phyloP scores from a whole-genome alignment of 768 basidiomycete species.

The Leucocoprinus birnbaumii region DNA sequence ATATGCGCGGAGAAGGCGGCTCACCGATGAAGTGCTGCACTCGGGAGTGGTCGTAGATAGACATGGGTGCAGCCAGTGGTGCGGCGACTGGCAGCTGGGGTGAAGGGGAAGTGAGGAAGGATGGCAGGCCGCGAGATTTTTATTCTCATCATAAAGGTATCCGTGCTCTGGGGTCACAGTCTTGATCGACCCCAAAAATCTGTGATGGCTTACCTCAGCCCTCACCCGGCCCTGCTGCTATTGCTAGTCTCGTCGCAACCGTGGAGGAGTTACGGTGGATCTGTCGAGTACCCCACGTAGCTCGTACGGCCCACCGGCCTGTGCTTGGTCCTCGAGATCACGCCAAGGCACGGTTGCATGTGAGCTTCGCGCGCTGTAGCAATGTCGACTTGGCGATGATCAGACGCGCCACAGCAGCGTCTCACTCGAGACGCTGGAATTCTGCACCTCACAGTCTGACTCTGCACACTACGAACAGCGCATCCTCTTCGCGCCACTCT shows the following conservation, averaged over 20 bases:
- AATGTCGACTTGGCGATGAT: too few relatives aligned
- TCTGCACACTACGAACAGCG: too few relatives aligned
- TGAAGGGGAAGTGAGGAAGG: slow-evolving; percentile 15
- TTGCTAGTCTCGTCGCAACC: neutral
- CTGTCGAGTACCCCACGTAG: neutral
- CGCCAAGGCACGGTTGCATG: neutral
- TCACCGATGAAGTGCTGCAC: slow-evolving; percentile 54
- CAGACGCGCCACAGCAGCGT: neutral
- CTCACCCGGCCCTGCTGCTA: neutral
- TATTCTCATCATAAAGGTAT: slow-evolving; percentile 19
- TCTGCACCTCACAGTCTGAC: too few relatives aligned
- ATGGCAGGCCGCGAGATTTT: slow-evolving; percentile 19
- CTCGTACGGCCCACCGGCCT: neutral
- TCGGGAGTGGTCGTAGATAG: slow-evolving; percentile 51
- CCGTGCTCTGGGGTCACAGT: slow-evolving; percentile 34
- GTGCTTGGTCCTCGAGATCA: neutral
- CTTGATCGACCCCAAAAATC: slow-evolving; percentile 44
- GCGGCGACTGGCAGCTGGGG: slow-evolving; percentile 15
- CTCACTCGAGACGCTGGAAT: too few relatives aligned
- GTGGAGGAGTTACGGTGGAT: neutral
- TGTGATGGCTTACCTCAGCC: slow-evolving; percentile 30
- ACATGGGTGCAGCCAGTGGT: slow-evolving; percentile 31
- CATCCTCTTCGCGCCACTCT: too few relatives aligned
- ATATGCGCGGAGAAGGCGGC: slow-evolving; percentile 10
- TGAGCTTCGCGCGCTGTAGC: neutral